Evolutionary conservation across 352 stramenopile genomes (phyloP).

Genomic region (Phytophthora syringae): DNA sequence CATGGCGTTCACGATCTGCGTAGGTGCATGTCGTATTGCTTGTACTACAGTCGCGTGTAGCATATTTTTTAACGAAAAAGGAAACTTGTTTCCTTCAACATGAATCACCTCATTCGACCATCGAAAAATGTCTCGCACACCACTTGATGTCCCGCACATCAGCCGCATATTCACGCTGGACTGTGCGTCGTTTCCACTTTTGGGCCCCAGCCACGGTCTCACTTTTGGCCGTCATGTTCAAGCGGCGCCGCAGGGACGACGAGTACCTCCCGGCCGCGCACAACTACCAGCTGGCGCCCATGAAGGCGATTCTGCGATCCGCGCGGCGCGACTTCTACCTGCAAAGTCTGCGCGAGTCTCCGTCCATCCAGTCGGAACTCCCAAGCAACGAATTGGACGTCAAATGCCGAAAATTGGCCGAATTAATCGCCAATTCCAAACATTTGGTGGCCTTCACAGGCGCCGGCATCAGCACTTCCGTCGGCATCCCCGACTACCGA

Average conservation of each 20-base stretch:
- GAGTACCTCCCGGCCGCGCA: conserved; percentile 30
- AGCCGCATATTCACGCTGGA: no score
- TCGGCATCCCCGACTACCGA: conserved; percentile 83
- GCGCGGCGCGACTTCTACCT: conserved; percentile 36
- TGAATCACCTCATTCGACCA: conserved; percentile 19
- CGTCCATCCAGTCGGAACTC: conserved; percentile 20
- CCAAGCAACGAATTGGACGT: conserved; percentile 40
- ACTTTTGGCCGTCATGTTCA: conserved; percentile 22
- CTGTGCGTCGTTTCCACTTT: conserved; percentile 8
- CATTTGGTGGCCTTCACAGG: conserved; percentile 86
- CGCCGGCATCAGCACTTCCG: conserved; percentile 80
- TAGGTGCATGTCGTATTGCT: conserved; percentile 18
- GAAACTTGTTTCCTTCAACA: background rate
- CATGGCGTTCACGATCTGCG: conserved; percentile 18
- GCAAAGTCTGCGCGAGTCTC: conserved; percentile 13
- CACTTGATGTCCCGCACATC: conserved; percentile 17
- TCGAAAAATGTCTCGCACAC: conserved; percentile 20
- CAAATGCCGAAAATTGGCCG: conserved; percentile 67
- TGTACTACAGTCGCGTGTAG: conserved; percentile 19
- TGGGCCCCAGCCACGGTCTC: background rate
- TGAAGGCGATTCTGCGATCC: conserved; percentile 35
- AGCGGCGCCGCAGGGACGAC: conserved; percentile 46
- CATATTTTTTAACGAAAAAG: conserved; percentile 8
- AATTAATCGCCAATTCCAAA: conserved; percentile 62
- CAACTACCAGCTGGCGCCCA: conserved; percentile 34